A percentile compares a stretch with the other conserved stretches of the same genome.
Evolutionary conservation across 2,329 filamentous ascomycete species (phyloP).

Genomic region (Phaeosphaeriaceae sp.): DNA sequence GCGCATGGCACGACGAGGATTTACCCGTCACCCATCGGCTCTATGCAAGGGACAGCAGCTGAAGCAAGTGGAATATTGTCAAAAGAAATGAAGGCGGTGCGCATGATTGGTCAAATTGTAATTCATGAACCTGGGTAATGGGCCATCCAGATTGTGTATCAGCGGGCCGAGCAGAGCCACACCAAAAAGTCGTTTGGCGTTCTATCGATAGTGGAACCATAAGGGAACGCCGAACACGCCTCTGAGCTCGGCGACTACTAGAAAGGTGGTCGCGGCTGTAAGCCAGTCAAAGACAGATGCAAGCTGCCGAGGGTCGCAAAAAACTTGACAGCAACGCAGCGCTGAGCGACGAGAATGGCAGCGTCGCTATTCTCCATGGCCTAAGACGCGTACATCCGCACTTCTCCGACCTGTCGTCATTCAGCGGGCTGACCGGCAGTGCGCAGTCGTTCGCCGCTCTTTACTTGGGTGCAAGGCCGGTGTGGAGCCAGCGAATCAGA

Average conservation of each 20-base stretch:
- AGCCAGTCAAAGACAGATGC: conserved; percentile 19
- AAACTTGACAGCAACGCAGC: conserved; percentile 3
- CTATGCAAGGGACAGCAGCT: conserved; percentile 44
- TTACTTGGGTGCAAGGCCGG: conserved; percentile 10
- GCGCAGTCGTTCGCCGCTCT: conserved; percentile 23
- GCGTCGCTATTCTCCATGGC: conserved; percentile 31
- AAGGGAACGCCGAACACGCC: conserved; percentile 11
- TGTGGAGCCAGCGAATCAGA: conserved; percentile 31
- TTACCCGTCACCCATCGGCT: conserved; percentile 38
- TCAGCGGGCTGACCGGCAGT: conserved; percentile 39
- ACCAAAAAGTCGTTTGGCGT: conserved; percentile 15
- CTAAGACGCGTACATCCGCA: conserved; percentile 33
- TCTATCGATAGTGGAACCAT: conserved; percentile 14
- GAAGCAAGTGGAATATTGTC: conserved; percentile 15
- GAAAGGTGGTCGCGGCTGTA: conserved; percentile 16
- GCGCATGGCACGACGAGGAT: conserved; percentile 31
- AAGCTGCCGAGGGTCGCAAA: conserved; percentile 17
- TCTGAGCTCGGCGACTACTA: conserved; percentile 10
- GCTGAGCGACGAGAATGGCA: conserved; percentile 11
- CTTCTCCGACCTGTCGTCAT: conserved; percentile 39
- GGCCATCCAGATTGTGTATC: conserved; percentile 27
- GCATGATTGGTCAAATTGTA: conserved; percentile 33
- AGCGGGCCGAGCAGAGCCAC: conserved; percentile 32
- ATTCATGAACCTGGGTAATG: conserved; percentile 28
- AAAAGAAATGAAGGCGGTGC: conserved; percentile 12